Conservation (phyloP, 108 stramenopile genomes). For the Phaeodactylum tricornutum region DNA sequence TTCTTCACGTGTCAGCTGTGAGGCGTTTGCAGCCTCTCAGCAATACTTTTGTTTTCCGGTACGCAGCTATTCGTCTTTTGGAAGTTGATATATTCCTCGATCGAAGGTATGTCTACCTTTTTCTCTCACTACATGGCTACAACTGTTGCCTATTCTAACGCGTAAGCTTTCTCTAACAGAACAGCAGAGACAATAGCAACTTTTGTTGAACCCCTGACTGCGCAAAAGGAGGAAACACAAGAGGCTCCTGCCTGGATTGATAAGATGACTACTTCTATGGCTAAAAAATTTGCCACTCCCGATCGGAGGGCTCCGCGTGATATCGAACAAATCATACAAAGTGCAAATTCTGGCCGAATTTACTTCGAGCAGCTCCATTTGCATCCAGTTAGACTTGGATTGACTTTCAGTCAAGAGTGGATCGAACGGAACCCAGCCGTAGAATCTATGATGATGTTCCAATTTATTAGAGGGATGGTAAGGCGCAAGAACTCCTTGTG, state of each 20-base stretch:
- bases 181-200: conserved; percentile 61
- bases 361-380: conserved; percentile 66
- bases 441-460: conserved; percentile 55
- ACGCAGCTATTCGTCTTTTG: conserved; percentile 62
- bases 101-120: conserved; percentile 26
- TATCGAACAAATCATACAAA: conserved; percentile 37
- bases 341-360: conserved; percentile 55
- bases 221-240: conserved; percentile 14
- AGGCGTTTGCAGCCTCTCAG: conserved; percentile 43
- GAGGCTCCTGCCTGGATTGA: conserved; percentile 23
- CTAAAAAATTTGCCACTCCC: conserved; percentile 19
- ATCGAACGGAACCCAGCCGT: conserved; percentile 36
- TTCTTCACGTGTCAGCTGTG: conserved; percentile 63
- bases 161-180: conserved; percentile 11
- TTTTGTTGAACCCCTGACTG: conserved; percentile 46
- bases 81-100: conserved; percentile 59
- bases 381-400: conserved; percentile 56
- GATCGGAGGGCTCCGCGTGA: conserved; percentile 40
- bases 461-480: conserved; percentile 71
- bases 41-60: conserved; percentile 53
- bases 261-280: no score
- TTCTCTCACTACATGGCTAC: background rate
- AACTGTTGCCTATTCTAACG: background rate
- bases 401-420: conserved; percentile 81
- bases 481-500: conserved; percentile 5